Conservation (phyloP, 495 filamentous ascomycete species). For the Xylaria cubensis region DNA sequence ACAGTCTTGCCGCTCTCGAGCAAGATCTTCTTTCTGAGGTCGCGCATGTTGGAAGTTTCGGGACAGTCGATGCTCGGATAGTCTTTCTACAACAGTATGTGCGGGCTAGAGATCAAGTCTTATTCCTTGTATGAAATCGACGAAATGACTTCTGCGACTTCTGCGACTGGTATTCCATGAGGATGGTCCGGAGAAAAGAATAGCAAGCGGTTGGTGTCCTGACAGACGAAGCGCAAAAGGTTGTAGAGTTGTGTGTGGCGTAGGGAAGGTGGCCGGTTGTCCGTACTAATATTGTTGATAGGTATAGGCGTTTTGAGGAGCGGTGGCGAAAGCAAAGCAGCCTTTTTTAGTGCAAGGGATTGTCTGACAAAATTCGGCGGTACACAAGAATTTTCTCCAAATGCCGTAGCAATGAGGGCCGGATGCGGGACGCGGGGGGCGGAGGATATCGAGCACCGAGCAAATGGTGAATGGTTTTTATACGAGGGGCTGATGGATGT, state of each 20-base stretch:
- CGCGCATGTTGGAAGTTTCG: conserved; percentile 63
- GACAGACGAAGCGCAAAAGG: neutral
- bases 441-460: neutral
- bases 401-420: conserved; percentile 19
- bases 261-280: conserved; percentile 4
- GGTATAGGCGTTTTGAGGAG: neutral
- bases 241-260: neutral
- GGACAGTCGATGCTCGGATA: conserved; percentile 14
- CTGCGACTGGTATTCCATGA: conserved; percentile 44
- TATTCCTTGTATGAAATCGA: conserved; percentile 36
- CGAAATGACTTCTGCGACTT: conserved; percentile 28
- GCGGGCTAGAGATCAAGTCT: conserved; percentile 37
- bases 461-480: conserved; percentile 9
- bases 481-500: neutral
- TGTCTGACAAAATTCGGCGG: conserved; percentile 10
- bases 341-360: conserved; percentile 12
- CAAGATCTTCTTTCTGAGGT: conserved; percentile 78
- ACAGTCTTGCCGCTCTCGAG: conserved; percentile 90
- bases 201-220: neutral
- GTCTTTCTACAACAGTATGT: neutral
- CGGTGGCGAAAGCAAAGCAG: conserved; percentile 14
- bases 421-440: conserved; percentile 20
- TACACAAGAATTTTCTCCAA: conserved; percentile 22
- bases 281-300: neutral
- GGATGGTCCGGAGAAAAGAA: conserved; percentile 29